Percentiles rank a stretch among this genome's conserved stretches.
phyloP scores from a whole-genome alignment of 2,329 filamentous ascomycete genomes.

The Clarireedia hainanense region DNA sequence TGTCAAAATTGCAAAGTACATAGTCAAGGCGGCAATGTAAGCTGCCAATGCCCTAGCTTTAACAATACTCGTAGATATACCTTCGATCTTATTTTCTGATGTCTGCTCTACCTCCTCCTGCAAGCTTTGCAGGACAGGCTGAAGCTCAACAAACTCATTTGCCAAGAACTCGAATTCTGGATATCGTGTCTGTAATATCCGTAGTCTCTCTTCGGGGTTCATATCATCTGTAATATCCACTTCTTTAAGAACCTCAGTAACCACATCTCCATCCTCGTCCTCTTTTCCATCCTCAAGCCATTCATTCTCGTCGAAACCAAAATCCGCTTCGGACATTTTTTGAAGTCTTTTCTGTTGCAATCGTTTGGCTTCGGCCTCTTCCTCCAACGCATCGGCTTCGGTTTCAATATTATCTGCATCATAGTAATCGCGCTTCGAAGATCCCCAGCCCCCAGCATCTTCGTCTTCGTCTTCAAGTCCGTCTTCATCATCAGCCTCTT shows the following conservation, averaged over 20 bases:
- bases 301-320: slow-evolving; percentile 83
- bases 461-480: slow-evolving; percentile 50
- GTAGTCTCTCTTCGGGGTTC: slow-evolving; percentile 63
- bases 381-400: slow-evolving; percentile 68
- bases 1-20: slow-evolving; percentile 93
- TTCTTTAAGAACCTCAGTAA: slow-evolving; percentile 82
- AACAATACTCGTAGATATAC: slow-evolving; percentile 35
- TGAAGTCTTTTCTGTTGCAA: slow-evolving; percentile 86
- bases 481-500: slow-evolving; percentile 40
- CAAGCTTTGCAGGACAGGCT: slow-evolving; percentile 51
- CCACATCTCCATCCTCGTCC: slow-evolving; percentile 47
- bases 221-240: slow-evolving; percentile 75
- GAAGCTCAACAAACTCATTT: slow-evolving; percentile 49
- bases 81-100: slow-evolving; percentile 20
- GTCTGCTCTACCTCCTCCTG: slow-evolving; percentile 45
- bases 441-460: slow-evolving; percentile 71
- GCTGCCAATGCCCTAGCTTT: slow-evolving; percentile 77
- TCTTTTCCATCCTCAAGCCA: slow-evolving; percentile 58
- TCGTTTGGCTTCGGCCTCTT: slow-evolving; percentile 82
- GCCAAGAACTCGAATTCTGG: slow-evolving; percentile 86
- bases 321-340: slow-evolving; percentile 85
- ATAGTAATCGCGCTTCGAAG: slow-evolving; percentile 86
- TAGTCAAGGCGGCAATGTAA: slow-evolving; percentile 77
- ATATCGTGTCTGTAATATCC: slow-evolving; percentile 71
- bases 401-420: slow-evolving; percentile 68